Evolutionary conservation across 2,329 filamentous ascomycete species (phyloP), one percentile per base, ranked within the genome.

Genomic region (Curvularia hawaiiensis): DNA sequence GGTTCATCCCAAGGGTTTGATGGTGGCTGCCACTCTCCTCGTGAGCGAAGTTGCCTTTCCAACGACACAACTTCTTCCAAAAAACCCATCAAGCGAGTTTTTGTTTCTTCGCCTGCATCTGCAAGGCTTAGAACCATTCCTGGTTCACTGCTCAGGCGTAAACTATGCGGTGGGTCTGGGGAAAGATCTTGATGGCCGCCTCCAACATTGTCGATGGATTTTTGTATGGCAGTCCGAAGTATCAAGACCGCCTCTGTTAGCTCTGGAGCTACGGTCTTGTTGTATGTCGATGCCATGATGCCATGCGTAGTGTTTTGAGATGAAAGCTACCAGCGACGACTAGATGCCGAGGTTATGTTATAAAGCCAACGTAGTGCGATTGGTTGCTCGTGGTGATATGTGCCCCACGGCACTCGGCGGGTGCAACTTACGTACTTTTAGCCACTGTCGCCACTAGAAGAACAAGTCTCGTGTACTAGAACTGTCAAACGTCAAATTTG

Each of bases 11-110:
- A n/a, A 18, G 50, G n/a, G 14, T 18, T 8, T 26, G 40, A n/a
- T 30, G 58, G 48, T 22, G 49, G 51, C 18, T 44, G 44, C 63
- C 63, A 66, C 11, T 51, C 52, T 4, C 49, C 54, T 52, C 49
- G 47, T 2, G 40, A 54, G 14, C 51, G 51, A 2, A 49, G n/a
- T 10, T 48, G 55, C 12, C 53, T 58, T 50, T 52, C 50, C 4
- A 46, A 22, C 11, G 16, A 40, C 8, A 28, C 10, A 14, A 46
- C 31, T 16, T 52, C 30, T 40, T 39, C 30, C 16, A 38, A 31
- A 24, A 52, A 11, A 16, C 24, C 8, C 22, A 30, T 16, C n/a
- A 52, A 43, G 10, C 18, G 50, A 28, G 22, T 11, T 20, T 26
- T 46, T 4, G 31, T 46, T 16, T 22, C 33, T 22, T 40, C 41